Evolutionary conservation across 441 rosid genomes (phyloP).

Genomic region (Pelargonium fulgidum): DNA sequence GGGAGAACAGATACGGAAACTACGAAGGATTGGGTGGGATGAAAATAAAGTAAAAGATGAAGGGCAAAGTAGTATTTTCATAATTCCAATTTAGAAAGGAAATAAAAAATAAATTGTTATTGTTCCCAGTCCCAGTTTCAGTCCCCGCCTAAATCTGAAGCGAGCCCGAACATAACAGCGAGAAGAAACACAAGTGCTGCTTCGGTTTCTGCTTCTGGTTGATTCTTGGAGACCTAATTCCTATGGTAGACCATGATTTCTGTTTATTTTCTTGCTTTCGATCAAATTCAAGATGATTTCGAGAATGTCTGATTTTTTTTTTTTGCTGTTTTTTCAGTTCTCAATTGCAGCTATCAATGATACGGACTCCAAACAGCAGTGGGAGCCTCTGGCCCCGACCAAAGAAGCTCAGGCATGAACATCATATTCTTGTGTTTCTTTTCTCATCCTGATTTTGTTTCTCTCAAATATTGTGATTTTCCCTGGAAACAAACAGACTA

Average conservation of each 20-base stretch:
- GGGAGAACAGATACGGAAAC: too few species aligned
- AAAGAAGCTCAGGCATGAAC: conserved; percentile 84
- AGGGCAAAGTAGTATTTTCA: background rate
- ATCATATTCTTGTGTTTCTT: conserved; percentile 9
- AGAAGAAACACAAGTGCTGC: conserved; percentile 4
- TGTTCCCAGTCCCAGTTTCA: background rate
- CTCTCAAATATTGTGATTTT: background rate
- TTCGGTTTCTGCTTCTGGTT: background rate
- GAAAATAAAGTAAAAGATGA: background rate
- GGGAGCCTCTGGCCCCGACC: conserved; percentile 98
- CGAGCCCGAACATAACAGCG: conserved; percentile 10
- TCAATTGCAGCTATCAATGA: conserved; percentile 94
- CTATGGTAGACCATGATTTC: conserved; percentile 32
- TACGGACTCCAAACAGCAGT: conserved; percentile 62
- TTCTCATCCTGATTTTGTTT: background rate
- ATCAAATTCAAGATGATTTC: background rate
- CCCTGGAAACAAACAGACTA: conserved; percentile 4
- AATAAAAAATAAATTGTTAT: background rate
- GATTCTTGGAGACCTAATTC: background rate
- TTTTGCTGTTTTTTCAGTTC: conserved; percentile 41
- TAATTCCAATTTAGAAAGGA: background rate
- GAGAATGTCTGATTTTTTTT: conserved; percentile 7
- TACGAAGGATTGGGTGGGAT: background rate
- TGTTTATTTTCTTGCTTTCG: background rate
- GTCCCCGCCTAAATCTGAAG: conserved; percentile 24